Conservation (phyloP, 768 basidiomycete genomes). For the Suillus plorans region DNA sequence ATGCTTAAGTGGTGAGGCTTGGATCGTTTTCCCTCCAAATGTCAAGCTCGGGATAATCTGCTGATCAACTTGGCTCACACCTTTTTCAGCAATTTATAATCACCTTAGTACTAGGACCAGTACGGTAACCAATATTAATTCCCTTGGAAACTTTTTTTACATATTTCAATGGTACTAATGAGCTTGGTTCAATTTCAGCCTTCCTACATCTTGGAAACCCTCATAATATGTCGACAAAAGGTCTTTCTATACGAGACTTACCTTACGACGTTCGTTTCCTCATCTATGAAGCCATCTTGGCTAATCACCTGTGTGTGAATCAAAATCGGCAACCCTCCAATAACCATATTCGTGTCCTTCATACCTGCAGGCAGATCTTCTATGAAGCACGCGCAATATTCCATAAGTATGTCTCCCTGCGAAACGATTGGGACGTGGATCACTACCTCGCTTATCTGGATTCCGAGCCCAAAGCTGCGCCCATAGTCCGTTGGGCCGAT, state of each 20-base stretch:
- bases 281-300: slow-evolving; percentile 33
- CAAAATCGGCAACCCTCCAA: slow-evolving; percentile 33
- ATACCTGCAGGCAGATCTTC: slow-evolving; percentile 30
- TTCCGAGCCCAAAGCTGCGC: slow-evolving; percentile 18
- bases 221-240: not conserved
- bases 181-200: not conserved
- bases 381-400: slow-evolving; percentile 31
- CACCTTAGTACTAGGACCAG: too few relatives aligned
- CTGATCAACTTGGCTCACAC: slow-evolving; percentile 2
- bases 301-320: slow-evolving; percentile 21
- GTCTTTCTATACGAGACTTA: slow-evolving; percentile 22
- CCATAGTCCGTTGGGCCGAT: slow-evolving; percentile 34
- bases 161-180: not conserved
- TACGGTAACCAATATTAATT: not conserved
- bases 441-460: slow-evolving; percentile 22
- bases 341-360: slow-evolving; percentile 33
- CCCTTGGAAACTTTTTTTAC: not conserved
- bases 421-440: slow-evolving; percentile 37
- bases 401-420: slow-evolving; percentile 36
- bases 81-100: slow-evolving; percentile 1
- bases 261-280: slow-evolving; percentile 36
- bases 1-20: slow-evolving; percentile 29
- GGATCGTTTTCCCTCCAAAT: slow-evolving; percentile 5
- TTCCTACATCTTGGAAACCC: not conserved
- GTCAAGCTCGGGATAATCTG: slow-evolving; percentile 4